Percentiles rank a stretch among this genome's conserved stretches.
Conservation (phyloP, 257 asterid genomes). For the Fraxinus cuspidata region DNA sequence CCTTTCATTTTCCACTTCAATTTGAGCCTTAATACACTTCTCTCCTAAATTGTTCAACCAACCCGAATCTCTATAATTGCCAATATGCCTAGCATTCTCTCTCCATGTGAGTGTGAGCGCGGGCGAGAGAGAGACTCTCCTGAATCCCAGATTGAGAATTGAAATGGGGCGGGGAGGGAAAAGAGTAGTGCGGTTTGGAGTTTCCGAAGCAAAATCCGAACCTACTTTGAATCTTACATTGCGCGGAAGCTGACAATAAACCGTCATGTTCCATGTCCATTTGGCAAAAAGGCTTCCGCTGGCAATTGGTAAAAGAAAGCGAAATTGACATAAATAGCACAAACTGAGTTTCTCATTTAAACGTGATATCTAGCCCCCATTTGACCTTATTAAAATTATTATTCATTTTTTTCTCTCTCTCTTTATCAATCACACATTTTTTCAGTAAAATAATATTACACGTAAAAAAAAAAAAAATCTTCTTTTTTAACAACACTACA, state of each 20-base stretch:
- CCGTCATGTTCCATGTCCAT: not conserved
- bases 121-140: not conserved
- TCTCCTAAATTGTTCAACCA: not conserved
- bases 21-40: not conserved
- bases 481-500: no score
- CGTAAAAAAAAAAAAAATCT: no score
- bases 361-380: no score
- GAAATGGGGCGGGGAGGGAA: not conserved
- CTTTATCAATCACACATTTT: no score
- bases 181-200: not conserved
- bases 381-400: no score
- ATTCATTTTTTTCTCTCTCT: no score
- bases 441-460: no score
- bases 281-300: not conserved
- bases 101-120: not conserved
- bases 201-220: not conserved
- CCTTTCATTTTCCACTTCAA: slow-evolving; percentile 38
- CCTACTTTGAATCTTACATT: not conserved
- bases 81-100: not conserved
- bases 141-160: not conserved
- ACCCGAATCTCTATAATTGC: not conserved
- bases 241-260: not conserved
- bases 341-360: not conserved
- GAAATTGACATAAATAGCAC: not conserved
- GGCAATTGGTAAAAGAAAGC: not conserved